Evolutionary conservation across 2,329 filamentous ascomycete species (phyloP).

Genomic region (Fusarium tupiense): DNA sequence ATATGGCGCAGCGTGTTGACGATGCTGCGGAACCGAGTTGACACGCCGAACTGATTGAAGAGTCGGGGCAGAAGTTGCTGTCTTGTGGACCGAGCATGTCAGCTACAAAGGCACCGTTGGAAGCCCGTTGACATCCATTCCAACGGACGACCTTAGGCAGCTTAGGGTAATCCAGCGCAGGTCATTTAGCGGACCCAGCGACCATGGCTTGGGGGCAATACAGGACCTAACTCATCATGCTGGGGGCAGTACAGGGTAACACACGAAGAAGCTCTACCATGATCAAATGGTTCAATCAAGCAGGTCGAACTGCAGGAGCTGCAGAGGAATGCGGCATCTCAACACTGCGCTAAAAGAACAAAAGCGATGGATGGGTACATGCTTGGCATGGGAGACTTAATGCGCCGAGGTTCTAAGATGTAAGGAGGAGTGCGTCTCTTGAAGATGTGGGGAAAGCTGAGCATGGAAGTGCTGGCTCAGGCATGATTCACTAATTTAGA

Average conservation of each 20-base stretch:
- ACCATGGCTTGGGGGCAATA: not conserved
- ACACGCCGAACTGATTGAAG: not conserved
- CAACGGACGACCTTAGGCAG: not conserved
- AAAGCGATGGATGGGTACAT: fast-evolving
- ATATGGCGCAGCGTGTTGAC: not conserved
- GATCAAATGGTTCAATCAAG: not conserved
- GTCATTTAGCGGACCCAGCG: not conserved
- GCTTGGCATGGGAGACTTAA: not conserved
- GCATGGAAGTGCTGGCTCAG: not conserved
- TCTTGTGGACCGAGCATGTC: not conserved
- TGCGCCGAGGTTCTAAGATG: not conserved
- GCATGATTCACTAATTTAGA: fast-evolving
- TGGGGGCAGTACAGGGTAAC: not conserved
- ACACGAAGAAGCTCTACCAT: not conserved
- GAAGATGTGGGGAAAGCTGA: fast-evolving
- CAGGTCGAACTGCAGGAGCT: no score
- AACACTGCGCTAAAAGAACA: not conserved
- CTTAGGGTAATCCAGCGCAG: no score
- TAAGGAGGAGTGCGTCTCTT: not conserved
- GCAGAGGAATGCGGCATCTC: no score
- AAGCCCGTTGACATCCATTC: no score
- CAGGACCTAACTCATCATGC: no score
- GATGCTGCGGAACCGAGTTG: not conserved
- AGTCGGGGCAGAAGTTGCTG: not conserved
- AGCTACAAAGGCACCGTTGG: not conserved